phyloP scores from a whole-genome alignment of 257 asterid genomes.

The Misopates orontium region DNA sequence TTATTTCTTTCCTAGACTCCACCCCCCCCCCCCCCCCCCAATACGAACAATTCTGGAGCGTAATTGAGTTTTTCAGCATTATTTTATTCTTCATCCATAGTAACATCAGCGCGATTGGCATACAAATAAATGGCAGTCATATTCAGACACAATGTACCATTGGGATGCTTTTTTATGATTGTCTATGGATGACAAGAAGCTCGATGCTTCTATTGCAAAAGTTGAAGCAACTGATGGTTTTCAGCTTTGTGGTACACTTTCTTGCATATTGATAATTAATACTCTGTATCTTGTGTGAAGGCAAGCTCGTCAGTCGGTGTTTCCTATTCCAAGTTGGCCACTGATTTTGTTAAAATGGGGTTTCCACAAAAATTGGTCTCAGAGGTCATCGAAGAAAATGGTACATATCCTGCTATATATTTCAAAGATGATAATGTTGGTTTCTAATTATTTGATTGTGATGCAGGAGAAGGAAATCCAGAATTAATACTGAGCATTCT shows the following conservation, averaged over 20 bases:
- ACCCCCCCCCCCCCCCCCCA: no score
- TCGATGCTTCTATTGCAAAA: no score
- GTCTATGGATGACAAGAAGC: neutral
- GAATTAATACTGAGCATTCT: conserved; percentile 40
- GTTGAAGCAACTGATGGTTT: neutral
- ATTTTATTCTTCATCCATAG: neutral
- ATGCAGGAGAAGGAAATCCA: conserved; percentile 41
- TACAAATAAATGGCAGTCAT: neutral
- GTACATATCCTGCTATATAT: conserved; percentile 26
- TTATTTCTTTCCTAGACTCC: no score
- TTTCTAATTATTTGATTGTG: conserved; percentile 18
- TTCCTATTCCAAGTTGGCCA: conserved; percentile 33
- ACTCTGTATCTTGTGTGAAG: conserved; percentile 27
- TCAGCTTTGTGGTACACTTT: neutral
- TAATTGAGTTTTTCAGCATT: no score
- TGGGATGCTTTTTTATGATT: neutral
- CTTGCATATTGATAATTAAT: conserved; percentile 4
- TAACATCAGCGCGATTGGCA: neutral
- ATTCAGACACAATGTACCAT: neutral
- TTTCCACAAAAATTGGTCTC: conserved; percentile 49
- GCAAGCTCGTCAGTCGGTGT: conserved; percentile 48
- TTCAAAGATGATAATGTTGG: neutral
- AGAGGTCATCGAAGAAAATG: conserved; percentile 59
- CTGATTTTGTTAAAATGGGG: conserved; percentile 59
- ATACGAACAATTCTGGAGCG: no score